Base-by-base conservation (phyloP, 345 rosid species). In the rapeseed (Brassica napus) region DNA sequence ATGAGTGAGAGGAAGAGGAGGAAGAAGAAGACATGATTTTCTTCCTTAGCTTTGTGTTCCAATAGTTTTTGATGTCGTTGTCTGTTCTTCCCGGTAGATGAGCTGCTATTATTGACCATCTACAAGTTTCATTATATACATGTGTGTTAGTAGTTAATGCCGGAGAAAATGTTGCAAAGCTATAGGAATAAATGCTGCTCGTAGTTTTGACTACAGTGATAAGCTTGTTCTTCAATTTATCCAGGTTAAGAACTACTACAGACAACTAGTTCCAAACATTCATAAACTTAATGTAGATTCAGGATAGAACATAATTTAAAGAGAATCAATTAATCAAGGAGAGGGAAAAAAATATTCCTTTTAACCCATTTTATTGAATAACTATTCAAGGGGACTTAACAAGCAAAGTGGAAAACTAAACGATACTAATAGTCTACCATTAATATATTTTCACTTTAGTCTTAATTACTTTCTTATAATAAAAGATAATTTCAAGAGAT, bases 61-160 rank as follows among this genome's bases (percentile, higher is more conserved):
- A 94, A 79, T 92, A 87, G 83, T 94, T 94, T 81, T 94, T 94
- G 57, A 94, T 90, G 83, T 94, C 98, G 70, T 94, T 94, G 65
- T 94, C 98, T 8, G 98, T 94, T 81, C 98, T 87, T 31, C 97
- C 97, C 15, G 97, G 98, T 70, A 91, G 86, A 77, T 94, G 98
- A 87, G 90, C 96, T 69, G 98, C 98, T 76, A 94, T 94, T 77
- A 91, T 91, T 88, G 97, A 92, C 98, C 98, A 94, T 83, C 98
- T 94, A 86, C 82, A 80, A 74, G 77, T 79, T 66, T 77, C 44
- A 24, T 39, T 72, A 6, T 55, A 3, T 30, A 16, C 32, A 24
- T 35, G 55, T 65, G 5, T 61, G 37, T 65, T 57, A 71, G 37
- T 26, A 66, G 32, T 47, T 81, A 71, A n/a, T 65, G 74, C 35